These are phyloP conservation scores for Vanrija sp. DNA, from an alignment of 1,284 basidiomycete genomes.

Conservation along the genomic window DNA sequence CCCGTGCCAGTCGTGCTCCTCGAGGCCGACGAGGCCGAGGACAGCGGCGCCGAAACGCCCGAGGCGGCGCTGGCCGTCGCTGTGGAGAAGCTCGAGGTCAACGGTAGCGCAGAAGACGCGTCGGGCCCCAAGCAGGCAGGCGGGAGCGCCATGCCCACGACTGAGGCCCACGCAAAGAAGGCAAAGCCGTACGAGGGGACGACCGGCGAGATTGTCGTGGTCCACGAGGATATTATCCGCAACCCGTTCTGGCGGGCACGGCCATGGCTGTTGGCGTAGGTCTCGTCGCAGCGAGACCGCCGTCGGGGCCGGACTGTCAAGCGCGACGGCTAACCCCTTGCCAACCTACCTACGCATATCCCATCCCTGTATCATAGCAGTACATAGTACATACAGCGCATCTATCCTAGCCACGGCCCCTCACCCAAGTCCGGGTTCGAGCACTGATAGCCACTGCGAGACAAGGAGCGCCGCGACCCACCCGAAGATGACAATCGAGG, in stretches of 20 bases:
- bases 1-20: constrained; percentile 1
- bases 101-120: not conserved
- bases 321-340: too few relatives aligned
- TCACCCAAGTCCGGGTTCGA: too few relatives aligned
- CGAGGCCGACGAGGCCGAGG: not conserved
- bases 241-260: constrained; percentile 69
- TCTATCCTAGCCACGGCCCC: too few relatives aligned
- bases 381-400: too few relatives aligned
- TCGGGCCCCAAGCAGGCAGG: not conserved
- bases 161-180: constrained; percentile 25
- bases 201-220: constrained; percentile 54
- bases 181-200: constrained; percentile 47
- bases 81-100: not conserved
- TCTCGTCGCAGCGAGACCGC: too few relatives aligned
- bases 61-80: too few relatives aligned
- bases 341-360: too few relatives aligned
- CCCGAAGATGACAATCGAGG: constrained; percentile 67
- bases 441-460: too few relatives aligned
- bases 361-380: too few relatives aligned
- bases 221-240: constrained; percentile 77
- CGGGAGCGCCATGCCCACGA: not conserved
- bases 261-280: constrained; percentile 44
- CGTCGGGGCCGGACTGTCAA: too few relatives aligned
- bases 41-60: not conserved
- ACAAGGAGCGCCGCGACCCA: constrained; percentile 60